Evolutionary conservation across 2,329 filamentous ascomycete genomes (phyloP).

Genomic region (Phialocephala subalpina): DNA sequence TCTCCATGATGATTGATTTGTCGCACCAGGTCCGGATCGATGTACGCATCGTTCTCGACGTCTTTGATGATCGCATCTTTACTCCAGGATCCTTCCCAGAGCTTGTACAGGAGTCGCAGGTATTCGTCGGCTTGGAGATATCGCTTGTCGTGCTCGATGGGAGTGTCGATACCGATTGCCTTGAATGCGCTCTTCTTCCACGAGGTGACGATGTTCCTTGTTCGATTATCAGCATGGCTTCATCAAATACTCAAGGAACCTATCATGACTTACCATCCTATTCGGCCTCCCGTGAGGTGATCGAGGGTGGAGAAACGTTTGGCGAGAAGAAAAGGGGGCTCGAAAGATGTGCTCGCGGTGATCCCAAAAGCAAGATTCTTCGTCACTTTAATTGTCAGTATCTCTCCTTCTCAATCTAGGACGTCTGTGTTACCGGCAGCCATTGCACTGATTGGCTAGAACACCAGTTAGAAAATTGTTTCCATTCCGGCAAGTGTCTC

Average conservation of each 20-base stretch:
- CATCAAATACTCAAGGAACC: background rate
- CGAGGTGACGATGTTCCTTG: conserved; percentile 72
- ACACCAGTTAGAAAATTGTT: background rate
- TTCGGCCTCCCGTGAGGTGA: conserved; percentile 67
- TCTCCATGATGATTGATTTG: conserved; percentile 71
- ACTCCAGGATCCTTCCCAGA: conserved; percentile 73
- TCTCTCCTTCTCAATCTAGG: background rate
- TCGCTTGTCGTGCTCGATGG: conserved; percentile 68
- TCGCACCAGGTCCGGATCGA: conserved; percentile 66
- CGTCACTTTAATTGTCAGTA: conserved; percentile 51
- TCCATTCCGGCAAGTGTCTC: too few species aligned
- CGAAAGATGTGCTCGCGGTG: conserved; percentile 70
- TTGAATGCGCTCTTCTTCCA: conserved; percentile 71
- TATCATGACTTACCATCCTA: conserved; percentile 60
- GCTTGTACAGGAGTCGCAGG: conserved; percentile 69
- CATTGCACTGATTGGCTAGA: conserved; percentile 69
- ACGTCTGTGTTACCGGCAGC: conserved; percentile 52
- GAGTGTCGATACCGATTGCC: conserved; percentile 64
- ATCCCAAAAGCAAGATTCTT: conserved; percentile 72
- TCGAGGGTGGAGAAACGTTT: conserved; percentile 71
- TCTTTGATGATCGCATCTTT: conserved; percentile 56
- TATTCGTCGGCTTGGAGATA: conserved; percentile 72
- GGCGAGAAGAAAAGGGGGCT: conserved; percentile 73
- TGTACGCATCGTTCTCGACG: conserved; percentile 38
- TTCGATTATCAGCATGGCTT: background rate